phyloP scores from a whole-genome alignment of 2,329 filamentous ascomycete species.

The Fusarium acutatum region DNA sequence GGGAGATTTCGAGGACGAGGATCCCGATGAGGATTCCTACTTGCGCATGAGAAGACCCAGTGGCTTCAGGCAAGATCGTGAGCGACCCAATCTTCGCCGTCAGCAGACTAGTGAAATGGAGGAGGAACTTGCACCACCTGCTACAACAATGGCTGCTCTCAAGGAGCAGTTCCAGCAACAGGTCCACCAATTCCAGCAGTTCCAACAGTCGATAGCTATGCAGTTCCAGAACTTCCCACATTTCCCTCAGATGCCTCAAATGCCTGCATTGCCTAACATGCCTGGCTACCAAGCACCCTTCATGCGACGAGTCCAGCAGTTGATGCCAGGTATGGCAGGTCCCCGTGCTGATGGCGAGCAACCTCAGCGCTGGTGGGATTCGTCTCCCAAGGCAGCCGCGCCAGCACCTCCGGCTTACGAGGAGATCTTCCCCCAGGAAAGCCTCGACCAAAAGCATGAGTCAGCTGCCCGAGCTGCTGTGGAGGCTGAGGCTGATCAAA shows the following conservation, averaged over 20 bases:
- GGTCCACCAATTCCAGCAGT: conserved; percentile 65
- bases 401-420: conserved; percentile 78
- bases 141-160: conserved; percentile 71
- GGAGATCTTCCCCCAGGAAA: conserved; percentile 73
- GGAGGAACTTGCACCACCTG: conserved; percentile 59
- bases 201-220: conserved; percentile 75
- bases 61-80: conserved; percentile 40
- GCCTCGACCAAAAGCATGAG: conserved; percentile 64
- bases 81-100: conserved; percentile 48
- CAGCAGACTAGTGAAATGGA: conserved; percentile 49
- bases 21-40: conserved; percentile 50
- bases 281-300: conserved; percentile 79
- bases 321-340: conserved; percentile 72
- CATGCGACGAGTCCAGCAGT: conserved; percentile 75
- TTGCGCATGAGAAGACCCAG: conserved; percentile 49
- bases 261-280: conserved; percentile 64
- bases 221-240: conserved; percentile 67
- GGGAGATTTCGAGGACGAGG: conserved; percentile 54
- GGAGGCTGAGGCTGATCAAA: conserved; percentile 66
- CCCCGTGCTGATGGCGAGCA: conserved; percentile 57
- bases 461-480: conserved; percentile 66
- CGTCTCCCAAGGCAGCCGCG: conserved; percentile 60
- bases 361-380: conserved; percentile 69
- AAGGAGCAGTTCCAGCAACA: conserved; percentile 78
- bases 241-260: conserved; percentile 69